These are phyloP conservation scores for Prunus davidiana DNA, from an alignment of 306 rosid species.

Conservation along the genomic window DNA sequence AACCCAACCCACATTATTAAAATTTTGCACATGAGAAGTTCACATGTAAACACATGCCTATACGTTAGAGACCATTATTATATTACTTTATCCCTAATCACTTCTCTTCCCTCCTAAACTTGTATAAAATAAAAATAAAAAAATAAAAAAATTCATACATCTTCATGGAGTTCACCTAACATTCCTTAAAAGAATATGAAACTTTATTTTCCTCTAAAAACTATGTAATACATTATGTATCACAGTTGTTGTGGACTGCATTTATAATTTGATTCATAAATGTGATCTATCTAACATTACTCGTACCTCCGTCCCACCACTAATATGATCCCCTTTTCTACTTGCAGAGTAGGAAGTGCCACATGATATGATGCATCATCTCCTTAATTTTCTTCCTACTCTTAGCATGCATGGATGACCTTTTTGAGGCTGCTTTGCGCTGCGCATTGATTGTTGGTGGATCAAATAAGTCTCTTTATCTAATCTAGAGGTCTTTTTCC, in stretches of 20 bases:
- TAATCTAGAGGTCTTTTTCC: slow-evolving; percentile 1
- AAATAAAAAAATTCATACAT: background rate
- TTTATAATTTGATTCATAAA: background rate
- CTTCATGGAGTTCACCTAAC: background rate
- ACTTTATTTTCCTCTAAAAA: background rate
- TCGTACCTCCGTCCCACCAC: background rate
- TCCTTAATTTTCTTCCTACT: slow-evolving; percentile 4
- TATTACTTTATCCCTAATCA: slow-evolving; percentile 5
- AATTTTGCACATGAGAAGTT: slow-evolving; percentile 17
- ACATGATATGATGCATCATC: background rate
- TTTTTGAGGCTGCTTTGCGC: background rate
- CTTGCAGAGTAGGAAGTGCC: background rate
- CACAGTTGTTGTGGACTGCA: background rate
- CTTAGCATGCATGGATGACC: slow-evolving; percentile 16
- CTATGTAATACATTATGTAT: background rate
- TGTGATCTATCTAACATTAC: background rate
- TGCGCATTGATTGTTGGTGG: slow-evolving; percentile 28
- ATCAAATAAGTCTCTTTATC: slow-evolving; percentile 13
- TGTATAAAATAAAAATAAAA: background rate
- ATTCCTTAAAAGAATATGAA: background rate
- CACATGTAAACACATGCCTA: slow-evolving; percentile 20
- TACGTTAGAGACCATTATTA: background rate
- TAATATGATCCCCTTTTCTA: background rate
- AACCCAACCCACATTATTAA: slow-evolving; percentile 11
- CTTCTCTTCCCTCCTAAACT: background rate